These are phyloP conservation scores for Heritiera littoralis DNA, from an alignment of 345 rosid genomes.

Conservation along the genomic window DNA sequence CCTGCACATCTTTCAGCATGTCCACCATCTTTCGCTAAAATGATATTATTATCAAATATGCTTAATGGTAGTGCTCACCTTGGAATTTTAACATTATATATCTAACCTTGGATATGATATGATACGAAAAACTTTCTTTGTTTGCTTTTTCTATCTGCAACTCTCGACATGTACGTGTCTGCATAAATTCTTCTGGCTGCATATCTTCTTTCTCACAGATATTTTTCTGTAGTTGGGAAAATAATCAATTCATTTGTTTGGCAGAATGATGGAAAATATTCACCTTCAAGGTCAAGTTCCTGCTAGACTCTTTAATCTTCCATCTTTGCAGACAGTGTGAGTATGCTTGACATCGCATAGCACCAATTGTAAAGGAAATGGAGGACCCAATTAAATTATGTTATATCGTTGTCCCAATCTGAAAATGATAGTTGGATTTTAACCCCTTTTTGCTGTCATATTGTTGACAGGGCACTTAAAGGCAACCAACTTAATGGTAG, in stretches of 20 bases:
- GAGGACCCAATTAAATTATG: not conserved
- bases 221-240: not conserved
- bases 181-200: not conserved
- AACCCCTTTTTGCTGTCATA: not conserved
- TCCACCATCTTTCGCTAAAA: not conserved
- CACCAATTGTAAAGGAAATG: not conserved
- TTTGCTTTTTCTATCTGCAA: not conserved
- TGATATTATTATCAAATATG: not conserved
- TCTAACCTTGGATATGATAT: not conserved
- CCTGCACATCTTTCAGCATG: not conserved
- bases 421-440: slow-evolving; percentile 12
- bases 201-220: not conserved
- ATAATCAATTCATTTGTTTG: slow-evolving; percentile 2
- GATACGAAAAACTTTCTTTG: not conserved
- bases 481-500: slow-evolving; percentile 51
- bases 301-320: slow-evolving; percentile 47
- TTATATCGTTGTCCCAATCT: not conserved
- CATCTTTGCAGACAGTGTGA: slow-evolving; percentile 68
- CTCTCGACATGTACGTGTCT: not conserved
- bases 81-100: not conserved
- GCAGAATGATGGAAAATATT: slow-evolving; percentile 67
- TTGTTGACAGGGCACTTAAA: slow-evolving; percentile 46
- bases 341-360: slow-evolving; percentile 25
- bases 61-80: not conserved
- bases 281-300: slow-evolving; percentile 61